Conservation (phyloP, 768 basidiomycete species). For the Thelephora aurantiotincta region DNA sequence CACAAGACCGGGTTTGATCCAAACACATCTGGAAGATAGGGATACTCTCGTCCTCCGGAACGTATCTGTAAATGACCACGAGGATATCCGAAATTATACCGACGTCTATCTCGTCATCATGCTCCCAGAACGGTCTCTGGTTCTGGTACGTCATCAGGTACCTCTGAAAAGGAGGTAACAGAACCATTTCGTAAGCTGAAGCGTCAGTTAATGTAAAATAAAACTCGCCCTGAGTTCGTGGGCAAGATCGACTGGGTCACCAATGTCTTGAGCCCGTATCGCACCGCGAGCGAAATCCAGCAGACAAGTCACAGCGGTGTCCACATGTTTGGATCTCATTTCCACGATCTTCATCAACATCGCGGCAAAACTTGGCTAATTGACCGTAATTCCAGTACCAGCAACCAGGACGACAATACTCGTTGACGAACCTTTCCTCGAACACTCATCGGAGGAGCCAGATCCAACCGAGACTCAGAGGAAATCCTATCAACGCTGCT, state of each 20-base stretch:
- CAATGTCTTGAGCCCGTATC: constrained; percentile 26
- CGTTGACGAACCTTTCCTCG: too few species aligned
- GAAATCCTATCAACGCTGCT: constrained; percentile 56
- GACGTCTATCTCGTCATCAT: constrained; percentile 58
- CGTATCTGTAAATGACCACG: constrained; percentile 55
- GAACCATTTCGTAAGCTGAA: background rate
- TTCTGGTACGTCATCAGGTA: constrained; percentile 19
- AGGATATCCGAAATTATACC: constrained; percentile 63
- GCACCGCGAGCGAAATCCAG: constrained; percentile 72
- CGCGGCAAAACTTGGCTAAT: constrained; percentile 39
- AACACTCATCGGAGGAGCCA: too few species aligned
- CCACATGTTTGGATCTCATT: constrained; percentile 40
- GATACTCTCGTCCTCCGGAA: constrained; percentile 46
- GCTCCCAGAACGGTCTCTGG: constrained; percentile 52
- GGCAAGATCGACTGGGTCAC: constrained; percentile 59
- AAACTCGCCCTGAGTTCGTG: constrained; percentile 62
- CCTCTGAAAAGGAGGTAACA: constrained; percentile 7
- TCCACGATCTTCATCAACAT: constrained; percentile 45
- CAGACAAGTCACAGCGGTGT: constrained; percentile 56
- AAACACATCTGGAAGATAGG: constrained; percentile 50
- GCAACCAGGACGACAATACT: too few species aligned
- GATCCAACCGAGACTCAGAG: constrained; percentile 32
- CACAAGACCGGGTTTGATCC: constrained; percentile 67
- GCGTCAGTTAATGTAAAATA: background rate
- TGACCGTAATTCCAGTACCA: background rate